Percentiles rank a stretch among this genome's conserved stretches.
phyloP scores from a whole-genome alignment of 2,329 filamentous ascomycete species.

The Arthrobotrys conoides region DNA sequence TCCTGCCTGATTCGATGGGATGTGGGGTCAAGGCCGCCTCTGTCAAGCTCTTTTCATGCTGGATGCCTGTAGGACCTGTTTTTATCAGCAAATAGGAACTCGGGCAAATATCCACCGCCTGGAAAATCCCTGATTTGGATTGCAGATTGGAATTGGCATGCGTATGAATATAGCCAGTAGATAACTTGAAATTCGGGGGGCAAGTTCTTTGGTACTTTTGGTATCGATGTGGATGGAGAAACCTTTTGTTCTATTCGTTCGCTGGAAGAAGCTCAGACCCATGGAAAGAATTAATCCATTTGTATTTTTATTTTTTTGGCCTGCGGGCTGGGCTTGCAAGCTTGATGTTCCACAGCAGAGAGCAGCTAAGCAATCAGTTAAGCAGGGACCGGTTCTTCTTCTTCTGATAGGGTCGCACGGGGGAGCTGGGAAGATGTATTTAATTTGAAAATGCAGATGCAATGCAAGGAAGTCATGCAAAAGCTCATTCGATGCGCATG shows the following conservation, averaged over 20 bases:
- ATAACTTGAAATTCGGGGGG: neutral
- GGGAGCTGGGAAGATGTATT: neutral
- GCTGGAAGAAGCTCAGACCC: constrained; percentile 25
- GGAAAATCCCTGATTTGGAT: constrained; percentile 36
- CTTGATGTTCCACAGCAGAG: constrained; percentile 48
- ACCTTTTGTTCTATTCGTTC: neutral
- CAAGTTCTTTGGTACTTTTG: neutral
- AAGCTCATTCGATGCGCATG: constrained; percentile 59
- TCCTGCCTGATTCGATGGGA: constrained; percentile 24
- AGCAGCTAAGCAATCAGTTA: neutral
- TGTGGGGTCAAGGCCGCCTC: constrained; percentile 24
- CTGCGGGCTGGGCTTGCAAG: too few species aligned
- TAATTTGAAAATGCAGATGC: constrained; percentile 22
- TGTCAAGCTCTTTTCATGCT: constrained; percentile 3
- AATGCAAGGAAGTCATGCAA: constrained; percentile 51
- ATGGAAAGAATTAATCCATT: neutral
- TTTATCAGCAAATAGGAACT: constrained; percentile 58
- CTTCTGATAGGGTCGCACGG: constrained; percentile 39
- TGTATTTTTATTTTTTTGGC: too few species aligned
- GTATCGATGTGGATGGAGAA: constrained; percentile 1
- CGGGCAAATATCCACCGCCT: constrained; percentile 31
- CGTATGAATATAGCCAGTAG: constrained; percentile 28
- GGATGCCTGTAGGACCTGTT: constrained; percentile 32
- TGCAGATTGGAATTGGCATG: constrained; percentile 36
- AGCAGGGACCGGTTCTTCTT: constrained; percentile 45